These are phyloP conservation scores for Piper longum DNA, from an alignment of 164 flowering plant species.

Conservation along the genomic window DNA sequence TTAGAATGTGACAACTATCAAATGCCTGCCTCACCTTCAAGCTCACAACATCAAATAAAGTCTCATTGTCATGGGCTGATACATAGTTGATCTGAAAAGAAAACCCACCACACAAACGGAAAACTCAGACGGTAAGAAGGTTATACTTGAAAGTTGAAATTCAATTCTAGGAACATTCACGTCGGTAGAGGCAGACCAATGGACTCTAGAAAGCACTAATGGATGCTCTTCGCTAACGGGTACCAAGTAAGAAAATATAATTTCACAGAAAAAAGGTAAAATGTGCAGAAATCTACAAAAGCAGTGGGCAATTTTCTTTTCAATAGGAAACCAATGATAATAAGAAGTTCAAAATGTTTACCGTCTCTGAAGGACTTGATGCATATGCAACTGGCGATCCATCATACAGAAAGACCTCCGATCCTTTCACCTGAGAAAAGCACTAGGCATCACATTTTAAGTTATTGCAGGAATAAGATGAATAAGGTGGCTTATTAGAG, in stretches of 20 bases:
- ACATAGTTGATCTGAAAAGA: conserved; percentile 67
- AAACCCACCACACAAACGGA: not conserved
- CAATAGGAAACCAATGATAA: no score
- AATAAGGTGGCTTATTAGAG: no score
- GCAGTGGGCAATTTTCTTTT: no score
- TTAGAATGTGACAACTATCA: no score
- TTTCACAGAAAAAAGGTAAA: no score
- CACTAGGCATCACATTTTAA: not conserved
- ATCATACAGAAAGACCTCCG: conserved; percentile 55
- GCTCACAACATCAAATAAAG: conserved; percentile 75
- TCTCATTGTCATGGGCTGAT: conserved; percentile 97
- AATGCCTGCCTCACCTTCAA: conserved; percentile 46
- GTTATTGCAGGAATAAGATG: no score
- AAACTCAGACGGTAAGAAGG: conserved; percentile 1
- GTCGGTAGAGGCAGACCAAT: no score
- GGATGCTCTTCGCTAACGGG: no score
- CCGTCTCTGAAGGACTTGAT: conserved; percentile 64
- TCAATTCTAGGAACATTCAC: no score
- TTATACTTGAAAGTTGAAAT: not conserved
- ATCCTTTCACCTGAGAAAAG: conserved; percentile 63
- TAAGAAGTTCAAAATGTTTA: conserved; percentile 14
- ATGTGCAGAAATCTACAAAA: no score
- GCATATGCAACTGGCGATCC: conserved; percentile 73
- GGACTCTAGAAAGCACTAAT: no score
- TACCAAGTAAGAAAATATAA: no score